These are phyloP conservation scores for Gautieria morchelliformis DNA, from an alignment of 768 basidiomycete species.

Conservation along the genomic window DNA sequence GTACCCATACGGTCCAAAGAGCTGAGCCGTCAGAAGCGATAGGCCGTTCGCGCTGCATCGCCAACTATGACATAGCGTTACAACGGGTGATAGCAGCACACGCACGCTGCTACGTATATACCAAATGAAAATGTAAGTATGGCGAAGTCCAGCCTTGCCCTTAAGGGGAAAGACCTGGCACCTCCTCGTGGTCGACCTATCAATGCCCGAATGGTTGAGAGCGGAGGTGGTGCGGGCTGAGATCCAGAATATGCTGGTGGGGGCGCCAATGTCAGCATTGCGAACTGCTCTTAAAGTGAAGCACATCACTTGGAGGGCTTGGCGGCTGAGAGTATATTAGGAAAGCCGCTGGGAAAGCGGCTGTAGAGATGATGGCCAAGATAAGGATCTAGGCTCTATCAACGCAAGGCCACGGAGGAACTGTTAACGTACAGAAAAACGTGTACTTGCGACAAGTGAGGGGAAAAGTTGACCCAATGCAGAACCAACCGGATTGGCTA, in stretches of 20 bases:
- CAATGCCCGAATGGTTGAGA: slow-evolving; percentile 46
- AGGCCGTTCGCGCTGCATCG: slow-evolving; percentile 47
- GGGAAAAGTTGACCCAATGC: slow-evolving; percentile 68
- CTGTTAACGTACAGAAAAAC: slow-evolving; percentile 43
- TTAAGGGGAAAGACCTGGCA: slow-evolving; percentile 47
- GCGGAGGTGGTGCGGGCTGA: slow-evolving; percentile 12
- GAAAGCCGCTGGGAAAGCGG: slow-evolving; percentile 45
- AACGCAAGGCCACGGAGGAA: background rate
- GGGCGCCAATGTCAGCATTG: background rate
- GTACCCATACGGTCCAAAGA: slow-evolving; percentile 66
- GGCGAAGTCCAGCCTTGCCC: slow-evolving; percentile 63
- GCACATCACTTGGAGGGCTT: slow-evolving; percentile 60
- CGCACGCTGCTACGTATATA: slow-evolving; percentile 52
- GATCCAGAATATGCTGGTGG: slow-evolving; percentile 17
- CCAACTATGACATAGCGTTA: background rate
- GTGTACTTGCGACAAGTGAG: slow-evolving; percentile 44
- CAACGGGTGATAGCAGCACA: slow-evolving; percentile 8
- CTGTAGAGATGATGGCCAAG: slow-evolving; percentile 64
- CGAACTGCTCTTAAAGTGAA: no score
- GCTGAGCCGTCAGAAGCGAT: slow-evolving; percentile 55
- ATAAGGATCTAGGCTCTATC: slow-evolving; percentile 44
- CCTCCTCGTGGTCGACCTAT: slow-evolving; percentile 25
- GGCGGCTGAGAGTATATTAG: slow-evolving; percentile 56
- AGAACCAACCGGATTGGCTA: slow-evolving; percentile 62
- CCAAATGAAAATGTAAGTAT: slow-evolving; percentile 56